Percentiles rank a stretch among this genome's conserved stretches.
phyloP scores from a whole-genome alignment of 2,329 filamentous ascomycete species.

The Alternaria ventricosa region DNA sequence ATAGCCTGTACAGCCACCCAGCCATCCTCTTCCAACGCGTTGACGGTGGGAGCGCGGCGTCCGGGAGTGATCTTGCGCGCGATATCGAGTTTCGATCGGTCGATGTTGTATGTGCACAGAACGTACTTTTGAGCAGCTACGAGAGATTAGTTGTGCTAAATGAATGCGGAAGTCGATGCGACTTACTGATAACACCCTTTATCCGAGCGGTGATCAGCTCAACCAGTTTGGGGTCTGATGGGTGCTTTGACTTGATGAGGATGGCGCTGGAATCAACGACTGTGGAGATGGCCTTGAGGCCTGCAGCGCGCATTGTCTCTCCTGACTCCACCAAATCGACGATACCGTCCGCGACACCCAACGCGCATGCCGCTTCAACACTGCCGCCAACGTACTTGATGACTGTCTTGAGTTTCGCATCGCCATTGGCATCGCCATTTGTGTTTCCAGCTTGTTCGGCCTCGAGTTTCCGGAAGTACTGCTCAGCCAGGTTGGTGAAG shows the following conservation, averaged over 20 bases:
- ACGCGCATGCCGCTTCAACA: conserved; percentile 93
- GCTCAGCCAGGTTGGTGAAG: conserved; percentile 82
- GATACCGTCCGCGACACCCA: conserved; percentile 95
- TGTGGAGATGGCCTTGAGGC: conserved; percentile 91
- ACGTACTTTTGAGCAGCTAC: conserved; percentile 86
- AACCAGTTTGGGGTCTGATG: conserved; percentile 80
- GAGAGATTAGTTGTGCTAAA: conserved; percentile 12
- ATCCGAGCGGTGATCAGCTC: conserved; percentile 87
- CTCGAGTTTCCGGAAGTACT: conserved; percentile 85
- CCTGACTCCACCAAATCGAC: conserved; percentile 98
- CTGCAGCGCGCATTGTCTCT: conserved; percentile 96
- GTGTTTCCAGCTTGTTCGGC: conserved; percentile 48
- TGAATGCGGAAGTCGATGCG: not conserved
- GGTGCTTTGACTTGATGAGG: conserved; percentile 86
- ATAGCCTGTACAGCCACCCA: conserved; percentile 97
- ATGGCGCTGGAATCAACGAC: conserved; percentile 88
- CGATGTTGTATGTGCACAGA: conserved; percentile 94
- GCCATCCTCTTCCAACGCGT: conserved; percentile 82
- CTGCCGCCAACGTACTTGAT: conserved; percentile 95
- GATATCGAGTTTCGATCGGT: conserved; percentile 68
- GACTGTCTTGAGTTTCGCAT: conserved; percentile 75
- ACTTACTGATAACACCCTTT: conserved; percentile 83
- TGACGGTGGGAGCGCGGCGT: conserved; percentile 91
- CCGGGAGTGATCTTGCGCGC: conserved; percentile 86
- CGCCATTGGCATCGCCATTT: conserved; percentile 44